A percentile compares a stretch with the other conserved stretches of the same genome.
These are phyloP conservation scores for Podila epigama DNA, from an alignment of 192 early-diverging fungal species.

Conservation along the genomic window DNA sequence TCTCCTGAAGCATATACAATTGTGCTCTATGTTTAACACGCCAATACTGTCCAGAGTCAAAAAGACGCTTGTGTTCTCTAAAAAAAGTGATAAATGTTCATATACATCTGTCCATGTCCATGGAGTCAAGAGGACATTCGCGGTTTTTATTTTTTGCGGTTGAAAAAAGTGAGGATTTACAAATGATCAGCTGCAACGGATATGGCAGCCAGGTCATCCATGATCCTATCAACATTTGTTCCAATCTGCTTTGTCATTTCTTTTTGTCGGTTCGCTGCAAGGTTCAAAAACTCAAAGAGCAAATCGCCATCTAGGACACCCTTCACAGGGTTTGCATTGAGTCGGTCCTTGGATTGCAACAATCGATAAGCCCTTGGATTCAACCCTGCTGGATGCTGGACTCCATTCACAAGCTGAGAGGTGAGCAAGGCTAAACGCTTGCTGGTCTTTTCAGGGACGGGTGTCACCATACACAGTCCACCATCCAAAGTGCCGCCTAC, in stretches of 20 bases:
- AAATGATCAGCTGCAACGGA: conserved; percentile 74
- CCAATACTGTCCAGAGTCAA: no score
- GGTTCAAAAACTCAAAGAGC: conserved; percentile 72
- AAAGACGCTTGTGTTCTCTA: no score
- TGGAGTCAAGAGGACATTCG: no score
- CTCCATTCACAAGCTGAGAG: conserved; percentile 81
- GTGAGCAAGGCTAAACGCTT: conserved; percentile 88
- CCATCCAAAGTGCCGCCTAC: conserved; percentile 73
- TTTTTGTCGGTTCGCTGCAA: conserved; percentile 73
- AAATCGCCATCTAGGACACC: conserved; percentile 89
- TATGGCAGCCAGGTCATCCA: conserved; percentile 81
- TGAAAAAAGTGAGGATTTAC: no score
- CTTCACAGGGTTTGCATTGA: conserved; percentile 76
- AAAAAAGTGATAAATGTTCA: no score
- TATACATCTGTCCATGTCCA: no score
- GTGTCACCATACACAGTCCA: conserved; percentile 67
- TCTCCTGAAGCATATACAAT: no score
- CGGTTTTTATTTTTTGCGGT: no score
- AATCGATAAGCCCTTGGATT: conserved; percentile 91
- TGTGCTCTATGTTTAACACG: no score
- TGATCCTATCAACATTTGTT: conserved; percentile 78
- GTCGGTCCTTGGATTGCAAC: conserved; percentile 65
- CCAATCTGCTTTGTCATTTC: conserved; percentile 94
- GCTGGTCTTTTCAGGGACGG: conserved; percentile 91
- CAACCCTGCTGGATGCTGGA: conserved; percentile 86